These are phyloP conservation scores for Tricholoma flavovirens DNA, from an alignment of 768 basidiomycete genomes.

Conservation along the genomic window DNA sequence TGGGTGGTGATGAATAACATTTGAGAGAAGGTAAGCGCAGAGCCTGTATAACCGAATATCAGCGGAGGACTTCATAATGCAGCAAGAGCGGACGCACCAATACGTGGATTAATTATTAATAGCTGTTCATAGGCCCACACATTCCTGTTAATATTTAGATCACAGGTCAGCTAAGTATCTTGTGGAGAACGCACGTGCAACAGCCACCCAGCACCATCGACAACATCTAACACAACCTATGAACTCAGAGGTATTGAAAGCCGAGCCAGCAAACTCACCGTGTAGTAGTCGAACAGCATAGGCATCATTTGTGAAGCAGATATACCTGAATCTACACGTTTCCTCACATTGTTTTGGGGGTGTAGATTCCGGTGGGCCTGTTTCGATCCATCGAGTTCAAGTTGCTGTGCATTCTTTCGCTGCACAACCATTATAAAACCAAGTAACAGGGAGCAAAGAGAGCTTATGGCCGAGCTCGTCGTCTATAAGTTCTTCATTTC, in stretches of 20 bases:
- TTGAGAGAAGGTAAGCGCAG: conserved; percentile 80
- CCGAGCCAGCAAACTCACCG: conserved; percentile 16
- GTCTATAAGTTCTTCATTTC: background rate
- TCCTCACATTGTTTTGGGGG: background rate
- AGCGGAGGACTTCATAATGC: background rate
- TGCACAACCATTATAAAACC: conserved; percentile 6
- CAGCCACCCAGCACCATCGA: conserved; percentile 77
- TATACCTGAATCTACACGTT: conserved; percentile 22
- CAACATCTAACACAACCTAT: conserved; percentile 31
- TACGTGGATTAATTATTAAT: conserved; percentile 58
- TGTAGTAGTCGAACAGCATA: conserved; percentile 33
- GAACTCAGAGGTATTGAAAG: background rate
- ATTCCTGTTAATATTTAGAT: conserved; percentile 41
- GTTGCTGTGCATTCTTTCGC: conserved; percentile 3
- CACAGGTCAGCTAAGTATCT: background rate
- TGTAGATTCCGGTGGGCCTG: background rate
- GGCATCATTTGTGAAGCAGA: conserved; percentile 26
- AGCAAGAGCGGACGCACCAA: conserved; percentile 41
- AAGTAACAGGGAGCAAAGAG: background rate
- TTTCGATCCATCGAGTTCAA: background rate
- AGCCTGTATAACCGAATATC: conserved; percentile 39
- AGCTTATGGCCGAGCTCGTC: background rate
- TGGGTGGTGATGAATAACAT: conserved; percentile 73
- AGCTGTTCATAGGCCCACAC: conserved; percentile 76
- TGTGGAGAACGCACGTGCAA: conserved; percentile 55